Base-by-base conservation (phyloP, 164 flowering plant species). In the Nymphaea colorata region DNA sequence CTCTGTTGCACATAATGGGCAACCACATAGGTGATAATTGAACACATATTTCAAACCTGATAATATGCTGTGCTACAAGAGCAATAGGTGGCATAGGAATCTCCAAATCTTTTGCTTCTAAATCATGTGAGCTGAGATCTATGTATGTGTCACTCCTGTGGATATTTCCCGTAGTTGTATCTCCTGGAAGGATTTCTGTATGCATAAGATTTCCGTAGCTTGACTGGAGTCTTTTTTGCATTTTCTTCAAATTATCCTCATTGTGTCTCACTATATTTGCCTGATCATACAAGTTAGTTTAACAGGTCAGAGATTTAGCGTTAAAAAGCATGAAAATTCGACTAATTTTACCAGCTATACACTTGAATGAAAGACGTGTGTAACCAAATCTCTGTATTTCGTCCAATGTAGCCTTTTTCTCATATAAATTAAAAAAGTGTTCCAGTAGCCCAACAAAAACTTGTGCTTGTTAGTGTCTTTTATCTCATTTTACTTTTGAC, bases 81-180 rank as follows among this genome's bases (percentile, higher is more conserved):
- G 88, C 83, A 71, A 82, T 81, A 74, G 96, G 96, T 64, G 98
- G 94, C 88, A 89, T 85, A 45, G 91, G 96, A 86, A 93, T 81
- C 76, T 86, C 97, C 45, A 80, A 62, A 77, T 93, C 98, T 71
- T 77, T 81, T 64, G 68, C 69, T 51, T 81, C 67, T 64, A 84
- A 74, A 74, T 66, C 70, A 18, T 73, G 68, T 71, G 89, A 75
- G 63, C 68, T 70, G 44, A 66, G 61, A 66, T 74, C 76, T 61
- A 73, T 68, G 43, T 64, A 70, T 74, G 68, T 68, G 63, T 67
- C 62, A 75, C 43, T 68, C 70, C 66, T 66, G 25, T 80, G 72
- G 67, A 68, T 55, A 70, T 75, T 75, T 43, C 59, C 64, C 66
- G 75, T 42, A 45, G 76, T 64, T 64, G 70, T 66, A 64, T 76